phyloP scores from a whole-genome alignment of 208 protist genomes.

The Leishmania braziliensis region DNA sequence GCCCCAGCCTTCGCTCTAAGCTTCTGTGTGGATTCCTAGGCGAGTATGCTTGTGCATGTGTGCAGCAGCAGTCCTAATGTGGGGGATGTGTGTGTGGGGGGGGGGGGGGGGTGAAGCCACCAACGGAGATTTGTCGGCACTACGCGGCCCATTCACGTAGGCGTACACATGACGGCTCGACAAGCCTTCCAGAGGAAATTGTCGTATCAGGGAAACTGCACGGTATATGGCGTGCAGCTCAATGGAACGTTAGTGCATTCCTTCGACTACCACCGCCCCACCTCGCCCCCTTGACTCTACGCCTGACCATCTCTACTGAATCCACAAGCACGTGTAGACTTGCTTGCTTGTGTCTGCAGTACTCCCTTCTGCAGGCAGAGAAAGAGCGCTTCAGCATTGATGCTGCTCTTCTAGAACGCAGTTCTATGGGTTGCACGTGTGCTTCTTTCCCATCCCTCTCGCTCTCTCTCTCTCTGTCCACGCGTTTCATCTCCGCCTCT shows the following conservation, averaged over 20 bases:
- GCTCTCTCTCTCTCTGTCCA: background rate
- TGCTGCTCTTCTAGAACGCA: background rate
- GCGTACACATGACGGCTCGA: too few relatives aligned
- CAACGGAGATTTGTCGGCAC: background rate
- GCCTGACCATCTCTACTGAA: background rate
- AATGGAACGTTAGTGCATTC: background rate
- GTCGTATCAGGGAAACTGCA: background rate
- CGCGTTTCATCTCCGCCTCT: background rate
- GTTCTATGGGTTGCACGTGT: background rate
- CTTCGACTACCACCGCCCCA: background rate
- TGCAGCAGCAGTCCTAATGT: background rate
- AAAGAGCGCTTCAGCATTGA: background rate
- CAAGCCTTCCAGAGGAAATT: background rate
- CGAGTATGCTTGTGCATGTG: background rate
- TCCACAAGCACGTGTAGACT: background rate
- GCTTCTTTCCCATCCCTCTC: background rate
- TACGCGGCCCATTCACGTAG: background rate
- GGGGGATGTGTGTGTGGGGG: background rate
- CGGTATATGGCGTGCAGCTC: background rate
- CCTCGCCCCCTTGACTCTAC: background rate
- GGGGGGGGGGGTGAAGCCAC: background rate
- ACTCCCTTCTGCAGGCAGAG: background rate
- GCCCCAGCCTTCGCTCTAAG: background rate
- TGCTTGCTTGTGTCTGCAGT: background rate
- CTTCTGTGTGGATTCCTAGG: background rate